Evolutionary conservation across 495 filamentous ascomycete genomes (phyloP).

Genomic region (Hypoxylon intermedium): DNA sequence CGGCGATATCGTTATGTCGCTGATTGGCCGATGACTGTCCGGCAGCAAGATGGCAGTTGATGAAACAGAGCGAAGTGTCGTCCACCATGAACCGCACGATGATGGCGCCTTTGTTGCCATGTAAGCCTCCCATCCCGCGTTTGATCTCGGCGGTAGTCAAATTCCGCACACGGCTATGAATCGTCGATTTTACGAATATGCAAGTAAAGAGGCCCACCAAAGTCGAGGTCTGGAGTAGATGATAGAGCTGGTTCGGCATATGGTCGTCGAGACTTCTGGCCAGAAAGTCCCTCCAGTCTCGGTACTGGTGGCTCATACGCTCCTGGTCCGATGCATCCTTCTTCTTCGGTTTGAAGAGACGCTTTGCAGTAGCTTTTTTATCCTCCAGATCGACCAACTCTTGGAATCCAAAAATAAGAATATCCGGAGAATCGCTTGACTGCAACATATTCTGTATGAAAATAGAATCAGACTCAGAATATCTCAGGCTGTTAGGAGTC

Average conservation of each 20-base stretch:
- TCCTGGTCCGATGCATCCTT: conserved; percentile 90
- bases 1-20: conserved; percentile 91
- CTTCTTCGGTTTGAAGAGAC: conserved; percentile 80
- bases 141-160: conserved; percentile 85
- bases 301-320: conserved; percentile 96
- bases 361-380: conserved; percentile 94
- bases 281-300: conserved; percentile 92
- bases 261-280: conserved; percentile 79
- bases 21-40: conserved; percentile 88
- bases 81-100: conserved; percentile 88
- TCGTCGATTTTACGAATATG: conserved; percentile 84
- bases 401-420: conserved; percentile 96
- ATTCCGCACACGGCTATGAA: conserved; percentile 76
- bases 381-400: conserved; percentile 96
- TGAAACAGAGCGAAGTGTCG: conserved; percentile 90
- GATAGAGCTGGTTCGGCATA: conserved; percentile 83
- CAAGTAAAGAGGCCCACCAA: conserved; percentile 95
- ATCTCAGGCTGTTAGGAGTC: conserved; percentile 80
- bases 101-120: conserved; percentile 97
- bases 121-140: conserved; percentile 88
- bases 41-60: conserved; percentile 96
- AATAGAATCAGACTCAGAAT: conserved; percentile 66
- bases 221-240: conserved; percentile 84
- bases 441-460: conserved; percentile 81
- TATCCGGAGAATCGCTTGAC: conserved; percentile 77